Percentiles rank a stretch among this genome's conserved stretches.
Conservation (phyloP, 768 basidiomycete genomes). For the Lentinula lateritia region DNA sequence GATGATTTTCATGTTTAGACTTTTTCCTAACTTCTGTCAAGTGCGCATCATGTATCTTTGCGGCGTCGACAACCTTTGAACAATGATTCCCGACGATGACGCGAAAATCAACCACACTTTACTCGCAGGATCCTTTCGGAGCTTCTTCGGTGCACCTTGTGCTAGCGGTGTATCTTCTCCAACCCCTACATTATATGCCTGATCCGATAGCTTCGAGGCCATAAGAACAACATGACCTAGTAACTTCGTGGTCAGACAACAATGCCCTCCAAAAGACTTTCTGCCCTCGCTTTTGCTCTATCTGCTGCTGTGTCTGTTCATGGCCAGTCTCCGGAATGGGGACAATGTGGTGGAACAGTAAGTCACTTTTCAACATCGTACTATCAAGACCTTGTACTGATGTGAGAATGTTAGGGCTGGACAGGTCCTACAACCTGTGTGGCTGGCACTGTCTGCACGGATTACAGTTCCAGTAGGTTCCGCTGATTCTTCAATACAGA, state of each 20-base stretch:
- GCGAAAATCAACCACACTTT: conserved; percentile 23
- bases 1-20: background rate
- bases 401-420: conserved; percentile 21
- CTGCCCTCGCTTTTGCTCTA: conserved; percentile 5
- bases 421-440: conserved; percentile 30
- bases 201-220: background rate
- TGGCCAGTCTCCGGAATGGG: conserved; percentile 13
- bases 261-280: conserved; percentile 17
- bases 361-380: conserved; percentile 7
- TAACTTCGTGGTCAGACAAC: background rate
- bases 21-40: background rate
- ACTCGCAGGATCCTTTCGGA: background rate
- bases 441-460: conserved; percentile 23
- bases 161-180: background rate
- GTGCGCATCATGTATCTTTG: background rate
- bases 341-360: conserved; percentile 12
- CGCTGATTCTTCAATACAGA: background rate
- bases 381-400: background rate
- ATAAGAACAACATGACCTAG: conserved; percentile 3
- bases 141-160: background rate
- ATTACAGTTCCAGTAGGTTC: conserved; percentile 22
- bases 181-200: background rate
- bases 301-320: conserved; percentile 10
- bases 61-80: background rate
- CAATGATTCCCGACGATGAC: conserved; percentile 19